These are phyloP conservation scores for Beauveria pseudobassiana DNA, from an alignment of 2,329 filamentous ascomycete species.

Conservation along the genomic window DNA sequence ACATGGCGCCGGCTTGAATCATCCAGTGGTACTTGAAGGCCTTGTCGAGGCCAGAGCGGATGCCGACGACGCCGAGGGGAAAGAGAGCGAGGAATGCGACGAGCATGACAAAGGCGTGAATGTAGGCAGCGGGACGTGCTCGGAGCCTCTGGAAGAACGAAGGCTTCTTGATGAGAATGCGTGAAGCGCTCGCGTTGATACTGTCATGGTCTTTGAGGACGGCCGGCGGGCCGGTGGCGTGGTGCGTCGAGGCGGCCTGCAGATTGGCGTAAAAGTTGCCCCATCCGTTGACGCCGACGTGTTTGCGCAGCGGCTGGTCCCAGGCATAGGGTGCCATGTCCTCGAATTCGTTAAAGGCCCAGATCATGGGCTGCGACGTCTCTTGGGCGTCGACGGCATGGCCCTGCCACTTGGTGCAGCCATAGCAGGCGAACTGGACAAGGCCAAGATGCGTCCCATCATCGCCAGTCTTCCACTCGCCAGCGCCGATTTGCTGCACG, in stretches of 20 bases:
- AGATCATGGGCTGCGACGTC: conserved; percentile 10
- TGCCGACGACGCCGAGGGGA: conserved; percentile 10
- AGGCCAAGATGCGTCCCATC: not conserved
- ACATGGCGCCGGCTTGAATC: conserved; percentile 1
- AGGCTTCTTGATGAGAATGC: not conserved
- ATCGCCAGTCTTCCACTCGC: not conserved
- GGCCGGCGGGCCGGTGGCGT: not conserved
- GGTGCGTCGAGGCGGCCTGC: conserved; percentile 1
- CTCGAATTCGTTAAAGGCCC: conserved; percentile 7
- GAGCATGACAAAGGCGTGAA: conserved; percentile 11
- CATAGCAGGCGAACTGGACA: conserved; percentile 4
- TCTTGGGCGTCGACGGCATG: not conserved
- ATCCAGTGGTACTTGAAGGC: conserved; percentile 12
- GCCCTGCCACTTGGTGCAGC: conserved; percentile 7
- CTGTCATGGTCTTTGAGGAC: not conserved
- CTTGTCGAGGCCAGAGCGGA: conserved; percentile 7
- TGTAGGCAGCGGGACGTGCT: conserved; percentile 1
- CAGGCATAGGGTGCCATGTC: conserved; percentile 9
- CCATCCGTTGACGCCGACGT: conserved; percentile 9
- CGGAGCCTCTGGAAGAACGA: not conserved
- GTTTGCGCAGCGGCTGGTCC: conserved; percentile 7
- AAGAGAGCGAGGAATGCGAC: conserved; percentile 8
- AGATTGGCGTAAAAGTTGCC: conserved; percentile 12
- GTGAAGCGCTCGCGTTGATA: not conserved
- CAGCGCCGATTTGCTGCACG: conserved; percentile 5